phyloP scores from a whole-genome alignment of 164 flowering plant genomes.

The Stephania yunnanensis region DNA sequence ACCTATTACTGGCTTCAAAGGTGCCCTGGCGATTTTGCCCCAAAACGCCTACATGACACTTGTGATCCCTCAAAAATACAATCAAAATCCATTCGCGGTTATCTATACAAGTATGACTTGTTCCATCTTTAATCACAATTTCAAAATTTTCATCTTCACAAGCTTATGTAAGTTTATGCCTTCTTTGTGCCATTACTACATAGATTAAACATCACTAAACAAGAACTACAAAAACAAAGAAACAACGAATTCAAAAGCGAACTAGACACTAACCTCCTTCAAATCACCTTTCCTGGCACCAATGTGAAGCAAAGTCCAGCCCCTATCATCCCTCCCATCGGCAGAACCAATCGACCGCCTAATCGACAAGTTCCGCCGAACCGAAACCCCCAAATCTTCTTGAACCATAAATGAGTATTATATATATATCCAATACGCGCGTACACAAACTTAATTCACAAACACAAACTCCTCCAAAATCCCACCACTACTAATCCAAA shows the following conservation, averaged over 20 bases:
- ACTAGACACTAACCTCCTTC: slow-evolving; percentile 39
- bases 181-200: too few relatives aligned
- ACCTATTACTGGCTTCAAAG: too few relatives aligned
- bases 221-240: not conserved
- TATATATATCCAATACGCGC: not conserved
- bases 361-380: slow-evolving; percentile 37
- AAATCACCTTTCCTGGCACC: slow-evolving; percentile 84
- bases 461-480: not conserved
- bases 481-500: not conserved
- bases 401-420: slow-evolving; percentile 23
- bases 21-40: too few relatives aligned
- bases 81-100: too few relatives aligned
- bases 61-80: too few relatives aligned
- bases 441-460: slow-evolving; percentile 1
- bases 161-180: too few relatives aligned
- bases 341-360: slow-evolving; percentile 38
- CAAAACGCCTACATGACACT: too few relatives aligned
- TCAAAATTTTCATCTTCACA: too few relatives aligned
- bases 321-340: slow-evolving; percentile 73
- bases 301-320: slow-evolving; percentile 89
- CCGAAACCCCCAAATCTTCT: slow-evolving; percentile 24
- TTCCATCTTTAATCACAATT: too few relatives aligned
- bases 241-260: not conserved
- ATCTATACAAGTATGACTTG: too few relatives aligned
- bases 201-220: not conserved